These are phyloP conservation scores for Phytophthora pluvialis DNA, from an alignment of 352 stramenopile species.

Conservation along the genomic window DNA sequence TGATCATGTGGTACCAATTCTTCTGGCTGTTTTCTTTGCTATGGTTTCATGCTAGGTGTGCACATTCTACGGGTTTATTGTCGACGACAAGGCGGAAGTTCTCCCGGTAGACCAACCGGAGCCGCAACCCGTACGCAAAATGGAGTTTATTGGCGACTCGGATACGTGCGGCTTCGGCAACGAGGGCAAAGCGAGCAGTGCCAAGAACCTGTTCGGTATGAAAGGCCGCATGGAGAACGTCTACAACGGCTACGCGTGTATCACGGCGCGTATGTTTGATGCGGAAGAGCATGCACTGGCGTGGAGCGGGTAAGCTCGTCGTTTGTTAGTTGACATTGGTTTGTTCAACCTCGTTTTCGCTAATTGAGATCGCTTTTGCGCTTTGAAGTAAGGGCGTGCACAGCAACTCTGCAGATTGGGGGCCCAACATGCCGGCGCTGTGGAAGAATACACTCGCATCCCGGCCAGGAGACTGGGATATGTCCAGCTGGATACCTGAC, in stretches of 20 bases:
- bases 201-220: conserved; percentile 84
- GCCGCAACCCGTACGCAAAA: conserved; percentile 53
- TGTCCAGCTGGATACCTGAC: conserved; percentile 79
- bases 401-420: conserved; percentile 87
- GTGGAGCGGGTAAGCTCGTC: conserved; percentile 72
- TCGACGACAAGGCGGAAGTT: conserved; percentile 71
- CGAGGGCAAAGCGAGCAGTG: conserved; percentile 74
- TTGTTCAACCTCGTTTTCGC: background rate
- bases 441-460: conserved; percentile 90
- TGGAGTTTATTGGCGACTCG: conserved; percentile 88
- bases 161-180: conserved; percentile 89
- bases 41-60: conserved; percentile 54
- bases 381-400: conserved; percentile 80
- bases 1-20: background rate
- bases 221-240: conserved; percentile 91
- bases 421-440: conserved; percentile 76
- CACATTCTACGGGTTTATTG: conserved; percentile 90
- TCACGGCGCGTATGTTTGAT: conserved; percentile 85
- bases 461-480: conserved; percentile 70
- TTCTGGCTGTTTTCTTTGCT: background rate
- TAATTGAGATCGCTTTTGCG: conserved; percentile 6
- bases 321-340: background rate
- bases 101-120: conserved; percentile 52
- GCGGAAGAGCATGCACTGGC: conserved; percentile 86
- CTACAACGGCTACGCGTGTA: conserved; percentile 87